These are phyloP conservation scores for Epichloe gansuensis DNA, from an alignment of 2,329 filamentous ascomycete species.

Conservation along the genomic window DNA sequence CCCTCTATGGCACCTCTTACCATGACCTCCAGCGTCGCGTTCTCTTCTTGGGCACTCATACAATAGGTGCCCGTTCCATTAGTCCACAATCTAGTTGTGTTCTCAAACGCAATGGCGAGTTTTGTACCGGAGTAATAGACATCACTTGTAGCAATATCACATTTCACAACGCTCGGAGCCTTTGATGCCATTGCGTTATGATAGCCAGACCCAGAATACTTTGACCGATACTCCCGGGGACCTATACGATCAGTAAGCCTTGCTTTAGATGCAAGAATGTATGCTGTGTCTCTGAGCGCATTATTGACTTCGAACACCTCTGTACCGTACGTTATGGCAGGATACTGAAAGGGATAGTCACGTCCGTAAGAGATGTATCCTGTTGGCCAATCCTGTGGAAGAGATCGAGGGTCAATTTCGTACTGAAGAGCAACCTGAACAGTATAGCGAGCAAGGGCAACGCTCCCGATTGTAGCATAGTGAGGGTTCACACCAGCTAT, in stretches of 20 bases:
- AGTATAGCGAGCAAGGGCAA: conserved; percentile 55
- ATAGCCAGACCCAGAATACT: conserved; percentile 32
- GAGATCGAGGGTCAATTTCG: conserved; percentile 58
- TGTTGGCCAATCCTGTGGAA: conserved; percentile 50
- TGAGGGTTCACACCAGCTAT: conserved; percentile 66
- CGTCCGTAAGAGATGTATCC: conserved; percentile 57
- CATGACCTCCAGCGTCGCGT: conserved; percentile 53
- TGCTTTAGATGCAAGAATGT: conserved; percentile 35
- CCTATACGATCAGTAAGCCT: conserved; percentile 36
- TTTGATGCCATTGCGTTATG: conserved; percentile 29
- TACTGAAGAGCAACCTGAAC: conserved; percentile 66
- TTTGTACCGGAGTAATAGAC: conserved; percentile 55
- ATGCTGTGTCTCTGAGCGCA: conserved; percentile 40
- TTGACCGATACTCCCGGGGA: conserved; percentile 39
- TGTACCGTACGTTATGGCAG: conserved; percentile 48
- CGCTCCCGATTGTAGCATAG: conserved; percentile 49
- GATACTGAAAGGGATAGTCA: conserved; percentile 41
- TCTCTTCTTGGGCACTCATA: conserved; percentile 61
- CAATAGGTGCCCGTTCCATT: conserved; percentile 58
- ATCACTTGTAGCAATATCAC: conserved; percentile 57
- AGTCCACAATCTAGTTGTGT: conserved; percentile 49
- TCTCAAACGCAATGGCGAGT: conserved; percentile 51
- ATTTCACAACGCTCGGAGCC: conserved; percentile 44
- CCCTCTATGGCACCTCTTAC: conserved; percentile 44
- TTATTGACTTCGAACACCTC: conserved; percentile 57